Evolutionary conservation across 1,284 basidiomycete genomes (phyloP).

Genomic region (Apiotrichum veenhuisii): DNA sequence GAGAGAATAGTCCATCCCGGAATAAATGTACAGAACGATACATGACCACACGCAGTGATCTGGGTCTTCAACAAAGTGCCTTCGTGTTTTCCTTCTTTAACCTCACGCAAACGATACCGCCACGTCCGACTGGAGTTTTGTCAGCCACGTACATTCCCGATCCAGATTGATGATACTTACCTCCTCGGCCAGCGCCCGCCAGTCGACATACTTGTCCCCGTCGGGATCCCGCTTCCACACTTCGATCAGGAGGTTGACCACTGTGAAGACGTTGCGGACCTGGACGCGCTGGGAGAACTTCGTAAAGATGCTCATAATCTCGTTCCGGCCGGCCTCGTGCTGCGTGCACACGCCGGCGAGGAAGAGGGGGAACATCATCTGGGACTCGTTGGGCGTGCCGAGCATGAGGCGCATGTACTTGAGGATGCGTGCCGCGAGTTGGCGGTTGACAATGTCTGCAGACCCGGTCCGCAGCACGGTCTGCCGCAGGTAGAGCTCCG

Average conservation of each 20-base stretch:
- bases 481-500: conserved; percentile 36
- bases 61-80: neutral
- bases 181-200: conserved; percentile 24
- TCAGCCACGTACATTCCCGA: neutral
- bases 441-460: conserved; percentile 26
- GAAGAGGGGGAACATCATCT: conserved; percentile 40
- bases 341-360: conserved; percentile 31
- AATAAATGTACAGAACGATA: neutral
- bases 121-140: neutral
- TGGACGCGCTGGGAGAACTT: conserved; percentile 28
- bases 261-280: conserved; percentile 27
- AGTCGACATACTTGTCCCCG: conserved; percentile 29
- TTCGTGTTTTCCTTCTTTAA: neutral
- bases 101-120: neutral
- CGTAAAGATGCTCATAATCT: conserved; percentile 26
- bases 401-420: conserved; percentile 27
- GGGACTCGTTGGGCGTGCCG: conserved; percentile 32
- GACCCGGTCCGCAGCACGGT: conserved; percentile 23
- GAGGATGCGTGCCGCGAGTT: conserved; percentile 29
- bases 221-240: conserved; percentile 32
- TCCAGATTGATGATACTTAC: neutral
- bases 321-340: conserved; percentile 19
- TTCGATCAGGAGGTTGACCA: conserved; percentile 27
- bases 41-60: neutral
- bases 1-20: neutral